These are phyloP conservation scores for Ceriops decandra DNA, from an alignment of 345 rosid species.

Conservation along the genomic window DNA sequence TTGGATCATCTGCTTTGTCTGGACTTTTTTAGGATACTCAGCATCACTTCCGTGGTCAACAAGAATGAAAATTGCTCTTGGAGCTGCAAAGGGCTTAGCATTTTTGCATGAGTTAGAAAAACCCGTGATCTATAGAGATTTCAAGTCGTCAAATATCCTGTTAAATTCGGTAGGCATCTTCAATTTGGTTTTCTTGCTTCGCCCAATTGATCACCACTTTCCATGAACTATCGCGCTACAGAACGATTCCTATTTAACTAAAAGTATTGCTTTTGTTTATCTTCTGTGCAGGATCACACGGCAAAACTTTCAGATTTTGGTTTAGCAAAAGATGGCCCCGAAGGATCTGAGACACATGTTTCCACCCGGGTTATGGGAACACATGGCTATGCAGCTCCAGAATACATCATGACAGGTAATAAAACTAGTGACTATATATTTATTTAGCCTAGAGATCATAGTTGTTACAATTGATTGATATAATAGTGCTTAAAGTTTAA, in stretches of 20 bases:
- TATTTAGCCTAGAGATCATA: not conserved
- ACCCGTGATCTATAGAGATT: slow-evolving; percentile 88
- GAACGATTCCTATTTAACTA: not conserved
- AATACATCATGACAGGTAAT: slow-evolving; percentile 85
- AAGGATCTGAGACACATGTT: slow-evolving; percentile 91
- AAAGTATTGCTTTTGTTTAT: not conserved
- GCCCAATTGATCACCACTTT: not conserved
- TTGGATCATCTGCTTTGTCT: not conserved
- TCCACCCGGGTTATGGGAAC: slow-evolving; percentile 95
- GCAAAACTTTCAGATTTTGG: slow-evolving; percentile 90
- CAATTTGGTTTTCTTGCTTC: not conserved
- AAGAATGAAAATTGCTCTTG: slow-evolving; percentile 87
- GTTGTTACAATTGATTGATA: too few species aligned
- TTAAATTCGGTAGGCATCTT: slow-evolving; percentile 62
- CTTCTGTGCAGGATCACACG: slow-evolving; percentile 54
- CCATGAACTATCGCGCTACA: too few species aligned
- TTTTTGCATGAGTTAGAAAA: slow-evolving; percentile 82
- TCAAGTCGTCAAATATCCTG: slow-evolving; percentile 85
- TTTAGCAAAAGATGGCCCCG: slow-evolving; percentile 89
- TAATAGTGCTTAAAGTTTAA: not conserved
- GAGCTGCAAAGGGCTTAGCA: slow-evolving; percentile 92
- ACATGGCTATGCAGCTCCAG: slow-evolving; percentile 95
- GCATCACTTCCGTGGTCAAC: slow-evolving; percentile 80
- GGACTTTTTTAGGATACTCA: slow-evolving; percentile 50
- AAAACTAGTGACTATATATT: not conserved